phyloP scores from a whole-genome alignment of 2,329 filamentous ascomycete genomes.

The Colletotrichum sp. region DNA sequence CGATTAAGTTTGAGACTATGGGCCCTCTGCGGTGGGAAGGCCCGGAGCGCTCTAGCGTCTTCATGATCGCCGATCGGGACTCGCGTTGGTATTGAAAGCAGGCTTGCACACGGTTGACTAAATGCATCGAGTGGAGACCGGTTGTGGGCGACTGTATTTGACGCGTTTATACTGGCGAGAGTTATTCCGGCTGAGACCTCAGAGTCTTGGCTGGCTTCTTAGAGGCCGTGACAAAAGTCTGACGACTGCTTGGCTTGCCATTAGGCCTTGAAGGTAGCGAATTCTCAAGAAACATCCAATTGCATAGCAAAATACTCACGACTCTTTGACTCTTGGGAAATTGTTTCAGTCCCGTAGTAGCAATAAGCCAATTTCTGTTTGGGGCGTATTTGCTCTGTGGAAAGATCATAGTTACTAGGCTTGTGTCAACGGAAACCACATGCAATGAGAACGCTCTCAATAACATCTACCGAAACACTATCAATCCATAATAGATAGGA shows the following conservation, averaged over 20 bases:
- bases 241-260: rapidly evolving
- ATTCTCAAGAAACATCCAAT: background rate
- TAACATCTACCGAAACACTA: too few relatives aligned
- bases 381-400: too few relatives aligned
- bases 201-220: background rate
- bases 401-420: too few relatives aligned
- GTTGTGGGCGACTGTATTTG: background rate
- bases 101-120: background rate
- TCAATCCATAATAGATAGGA: background rate
- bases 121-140: background rate
- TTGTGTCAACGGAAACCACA: background rate
- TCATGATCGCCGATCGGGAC: background rate
- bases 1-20: background rate
- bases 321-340: background rate
- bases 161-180: background rate
- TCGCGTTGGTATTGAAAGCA: background rate
- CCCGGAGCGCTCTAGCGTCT: background rate
- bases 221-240: background rate
- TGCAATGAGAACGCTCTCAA: too few relatives aligned
- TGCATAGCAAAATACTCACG: background rate
- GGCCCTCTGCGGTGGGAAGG: background rate
- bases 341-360: background rate
- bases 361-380: too few relatives aligned
- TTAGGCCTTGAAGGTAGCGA: background rate
- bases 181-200: background rate